Evolutionary conservation across 257 asterid genomes (phyloP).

Genomic region (Eucommia ulmoides): DNA sequence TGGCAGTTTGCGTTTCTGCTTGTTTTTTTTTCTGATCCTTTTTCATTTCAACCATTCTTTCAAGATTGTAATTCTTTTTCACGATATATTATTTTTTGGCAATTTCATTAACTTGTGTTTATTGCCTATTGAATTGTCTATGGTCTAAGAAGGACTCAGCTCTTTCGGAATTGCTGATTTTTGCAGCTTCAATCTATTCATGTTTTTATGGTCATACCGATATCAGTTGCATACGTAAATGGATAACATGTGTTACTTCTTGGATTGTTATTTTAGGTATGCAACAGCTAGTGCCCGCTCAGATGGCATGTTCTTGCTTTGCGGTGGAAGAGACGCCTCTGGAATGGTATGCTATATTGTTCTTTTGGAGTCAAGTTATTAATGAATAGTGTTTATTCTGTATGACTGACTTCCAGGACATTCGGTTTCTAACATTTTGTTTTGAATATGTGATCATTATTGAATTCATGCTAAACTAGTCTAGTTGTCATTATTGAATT

Average conservation of each 20-base stretch:
- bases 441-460: too few relatives aligned
- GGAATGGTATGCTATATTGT: slow-evolving; percentile 53
- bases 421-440: not conserved
- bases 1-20: too few relatives aligned
- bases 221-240: too few relatives aligned
- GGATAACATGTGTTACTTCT: too few relatives aligned
- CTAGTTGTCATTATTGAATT: too few relatives aligned
- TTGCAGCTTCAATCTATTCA: too few relatives aligned
- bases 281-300: slow-evolving; percentile 99
- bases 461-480: too few relatives aligned
- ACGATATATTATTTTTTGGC: too few relatives aligned
- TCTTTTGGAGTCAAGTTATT: slow-evolving; percentile 1
- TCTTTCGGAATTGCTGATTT: too few relatives aligned
- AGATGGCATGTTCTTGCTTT: slow-evolving; percentile 98
- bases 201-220: too few relatives aligned
- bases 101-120: not conserved
- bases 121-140: not conserved
- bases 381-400: not conserved
- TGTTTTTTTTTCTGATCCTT: not conserved
- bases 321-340: slow-evolving; percentile 97
- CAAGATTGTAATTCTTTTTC: not conserved
- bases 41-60: not conserved
- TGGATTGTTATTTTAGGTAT: slow-evolving; percentile 94
- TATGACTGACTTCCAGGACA: not conserved
- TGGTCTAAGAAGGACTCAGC: not conserved